Base-by-base conservation (phyloP, 2,329 filamentous ascomycete species). In the Chalara sp. region DNA sequence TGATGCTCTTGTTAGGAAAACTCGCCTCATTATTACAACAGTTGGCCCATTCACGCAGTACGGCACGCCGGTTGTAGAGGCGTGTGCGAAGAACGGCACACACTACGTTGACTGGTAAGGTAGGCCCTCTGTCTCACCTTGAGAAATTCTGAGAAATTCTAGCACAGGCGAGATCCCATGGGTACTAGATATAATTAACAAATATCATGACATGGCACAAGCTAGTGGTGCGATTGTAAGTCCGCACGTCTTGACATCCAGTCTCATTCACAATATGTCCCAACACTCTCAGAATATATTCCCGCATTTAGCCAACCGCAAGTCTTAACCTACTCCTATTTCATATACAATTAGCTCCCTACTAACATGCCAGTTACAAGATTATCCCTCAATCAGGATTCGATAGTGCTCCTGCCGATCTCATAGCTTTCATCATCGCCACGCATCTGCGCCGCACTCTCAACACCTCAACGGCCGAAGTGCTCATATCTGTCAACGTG, bases 71-170 rank as follows among this genome's bases (percentile, higher is more conserved):
- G 76, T 76, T 21, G 80, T 84, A 66, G 78, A 75, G 60, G 80
- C 79, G 6, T 85, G 81, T 61, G 80, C 79, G 47, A 73, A 80
- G 61, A 70, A 74, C 48, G 81, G 80, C 55, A 84, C 81, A 1
- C 80, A 85, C 63, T 84, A 85, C 58, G 63, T 84, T 40, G 81
- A 84, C n/a, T n/a, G n/a, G n/a, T n/a, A n/a, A n/a, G n/a, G n/a
- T n/a, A n/a, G n/a, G n/a, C n/a, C n/a, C n/a, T n/a, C n/a, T n/a
- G n/a, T n/a, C n/a, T n/a, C n/a, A n/a, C n/a, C n/a, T n/a, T n/a
- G n/a, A n/a, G n/a, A n/a, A n/a, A n/a, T n/a, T n/a, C n/a, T n/a
- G n/a, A n/a, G n/a, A n/a, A n/a, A n/a, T n/a, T n/a, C 11, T 62
- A 76, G 76, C 44, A 84, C 80, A 0, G 81, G 81, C 48, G 81